A percentile compares a stretch with the other conserved stretches of the same genome.
These are phyloP conservation scores for Fusarium tricinctum DNA, from an alignment of 2,329 filamentous ascomycete genomes.

Conservation along the genomic window DNA sequence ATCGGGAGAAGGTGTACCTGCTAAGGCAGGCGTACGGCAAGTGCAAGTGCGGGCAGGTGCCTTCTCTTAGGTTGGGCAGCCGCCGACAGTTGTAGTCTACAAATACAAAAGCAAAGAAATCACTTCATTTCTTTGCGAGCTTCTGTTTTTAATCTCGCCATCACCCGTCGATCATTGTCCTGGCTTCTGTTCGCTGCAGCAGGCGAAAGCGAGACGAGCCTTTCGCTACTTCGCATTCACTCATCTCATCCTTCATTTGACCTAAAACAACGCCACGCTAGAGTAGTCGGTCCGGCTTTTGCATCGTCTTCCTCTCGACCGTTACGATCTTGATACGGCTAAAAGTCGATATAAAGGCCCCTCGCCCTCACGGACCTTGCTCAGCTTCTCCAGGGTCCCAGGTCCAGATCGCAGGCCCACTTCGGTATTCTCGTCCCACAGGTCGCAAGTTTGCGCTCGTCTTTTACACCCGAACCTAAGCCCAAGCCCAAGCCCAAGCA, in stretches of 20 bases:
- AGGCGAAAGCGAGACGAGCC: neutral
- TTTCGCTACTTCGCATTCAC: neutral
- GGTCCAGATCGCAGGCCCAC: conserved; percentile 47
- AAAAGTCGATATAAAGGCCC: conserved; percentile 22
- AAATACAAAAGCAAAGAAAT: conserved; percentile 21
- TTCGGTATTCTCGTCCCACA: conserved; percentile 43
- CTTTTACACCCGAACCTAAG: conserved; percentile 25
- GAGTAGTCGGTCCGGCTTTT: conserved; percentile 41
- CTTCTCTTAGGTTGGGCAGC: conserved; percentile 22
- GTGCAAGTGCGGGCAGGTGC: conserved; percentile 21
- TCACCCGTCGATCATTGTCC: conserved; percentile 9
- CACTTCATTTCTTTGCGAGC: conserved; percentile 6
- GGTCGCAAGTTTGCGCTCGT: conserved; percentile 46
- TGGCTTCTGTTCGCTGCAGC: neutral
- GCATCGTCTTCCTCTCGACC: conserved; percentile 31
- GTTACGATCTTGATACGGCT: conserved; percentile 22
- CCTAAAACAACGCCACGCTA: conserved; percentile 28
- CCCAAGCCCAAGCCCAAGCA: conserved; percentile 25
- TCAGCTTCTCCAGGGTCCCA: conserved; percentile 38
- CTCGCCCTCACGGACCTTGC: conserved; percentile 20
- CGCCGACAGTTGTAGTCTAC: conserved; percentile 19
- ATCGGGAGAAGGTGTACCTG: conserved; percentile 16
- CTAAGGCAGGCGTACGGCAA: neutral
- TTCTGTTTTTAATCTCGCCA: conserved; percentile 31
- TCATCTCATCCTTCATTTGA: conserved; percentile 17